Base-by-base conservation (phyloP, 1,284 basidiomycete species). In the Cryptococcus floricola region DNA sequence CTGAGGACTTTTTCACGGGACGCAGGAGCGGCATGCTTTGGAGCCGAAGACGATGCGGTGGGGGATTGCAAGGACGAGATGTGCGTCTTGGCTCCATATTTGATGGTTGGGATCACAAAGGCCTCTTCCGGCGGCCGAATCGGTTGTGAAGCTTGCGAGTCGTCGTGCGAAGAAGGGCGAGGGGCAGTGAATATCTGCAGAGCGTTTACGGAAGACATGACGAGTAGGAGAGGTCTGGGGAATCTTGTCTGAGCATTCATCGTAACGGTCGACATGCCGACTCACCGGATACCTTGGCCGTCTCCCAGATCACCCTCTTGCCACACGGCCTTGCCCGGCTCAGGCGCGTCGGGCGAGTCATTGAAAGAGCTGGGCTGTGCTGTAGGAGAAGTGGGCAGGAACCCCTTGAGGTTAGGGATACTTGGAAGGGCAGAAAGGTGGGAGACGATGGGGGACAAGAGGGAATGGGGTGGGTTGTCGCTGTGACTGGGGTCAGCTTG, bases 91-190 rank as follows among this genome's bases (percentile, higher is more conserved):
- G 16, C 8, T 18, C 52, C 65, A 46, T 70, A 68, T 34, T 34
- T 50, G 39, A 75, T 62, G 5, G 19, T 37, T 2, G 64, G 57
- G 3, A 74, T 44, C 6, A 63, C 66, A 37, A 67, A 64, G 10
- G 69, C 58, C 54, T 74, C 70, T 39, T 67, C 64, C 0, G 74
- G 74, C 3, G 71, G 51, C 0, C 62, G 61, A 51, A 67, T 66
- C 3, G 52, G 44, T 53, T 73, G 71, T 13, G 52, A 52, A 3
- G 67, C 64, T 47, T 71, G 69, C 3, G 63, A 59, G 53, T 71
- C 70, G 43, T 65, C 65, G 0, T 70, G 69, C 5, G 70, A 64
- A 38, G 31, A 37, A 39, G 61, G 56, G 6, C 51, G 44, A 9
- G 45, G 41, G n/a, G 63, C 51, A 0, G 62, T 47, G 52, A 67